Base-by-base conservation (phyloP, 2,329 filamentous ascomycete species). In the Aspergillus sp. region DNA sequence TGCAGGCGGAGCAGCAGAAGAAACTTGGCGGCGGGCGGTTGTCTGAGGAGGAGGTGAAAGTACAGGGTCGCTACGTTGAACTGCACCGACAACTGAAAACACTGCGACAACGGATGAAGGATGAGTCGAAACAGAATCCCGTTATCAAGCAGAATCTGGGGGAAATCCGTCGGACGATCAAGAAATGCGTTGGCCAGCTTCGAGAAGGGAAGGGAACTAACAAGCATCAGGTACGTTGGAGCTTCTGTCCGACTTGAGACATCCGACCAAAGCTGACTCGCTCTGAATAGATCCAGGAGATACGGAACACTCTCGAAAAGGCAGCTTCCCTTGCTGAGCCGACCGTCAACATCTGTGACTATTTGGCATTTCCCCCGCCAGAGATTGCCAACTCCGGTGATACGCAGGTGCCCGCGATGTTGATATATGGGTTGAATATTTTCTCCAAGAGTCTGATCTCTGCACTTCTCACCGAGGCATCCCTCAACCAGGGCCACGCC, bases 371-470 rank as follows among this genome's bases (percentile, higher is more conserved):
- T 33, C 74, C 75, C 1, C 70, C 75, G 3, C 59, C 60, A 4
- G 60, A 69, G 20, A 69, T 73, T 41, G 66, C 66, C 53, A 59
- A 67, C 50, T 60, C 67, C n/a, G 62, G 71, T 14, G 69, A 73
- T 32, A 81, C 78, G 19, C 74, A 79, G 17, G 72, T 88, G 19
- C 86, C 88, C 0, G 79, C 82, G 1, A 72, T 89, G 5, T 82
- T 89, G 56, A 74, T 95, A 22, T 95, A 91, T 66, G 79, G 90
- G 2, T 77, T 95, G 51, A 91, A 89, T 61, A 84, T 88, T 47
- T 86, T 92, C 57, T 78, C 86, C 60, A 95, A 95, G 70, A 78
- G 78, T 41, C 78, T 91, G 51, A 79, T 94, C 54, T 81, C 79
- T 44, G 88, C 91, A 58, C 86, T 87, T 61, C 79, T 85, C 56